These are phyloP conservation scores for Kregervanrija delftensis DNA, from an alignment of 805 yeast species.

Conservation along the genomic window DNA sequence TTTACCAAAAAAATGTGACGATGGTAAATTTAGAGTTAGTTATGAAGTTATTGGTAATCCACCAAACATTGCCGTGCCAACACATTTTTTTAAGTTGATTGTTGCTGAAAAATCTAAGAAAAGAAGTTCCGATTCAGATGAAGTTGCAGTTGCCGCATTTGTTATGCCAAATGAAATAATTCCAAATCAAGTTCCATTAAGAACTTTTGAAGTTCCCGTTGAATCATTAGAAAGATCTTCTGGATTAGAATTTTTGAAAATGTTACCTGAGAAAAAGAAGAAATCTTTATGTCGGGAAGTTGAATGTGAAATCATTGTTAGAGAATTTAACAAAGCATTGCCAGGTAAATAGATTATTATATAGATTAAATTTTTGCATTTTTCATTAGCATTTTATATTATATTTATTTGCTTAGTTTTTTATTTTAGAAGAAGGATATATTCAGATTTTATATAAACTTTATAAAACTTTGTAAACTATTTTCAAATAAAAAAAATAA, in stretches of 20 bases:
- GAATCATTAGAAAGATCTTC: constrained; percentile 84
- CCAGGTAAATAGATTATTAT: constrained; percentile 14
- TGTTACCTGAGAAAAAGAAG: constrained; percentile 49
- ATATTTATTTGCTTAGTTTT: not conserved
- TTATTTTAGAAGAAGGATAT: not conserved
- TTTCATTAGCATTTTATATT: not conserved
- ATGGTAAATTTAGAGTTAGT: constrained; percentile 77
- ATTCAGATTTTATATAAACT: too few relatives aligned
- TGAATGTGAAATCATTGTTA: constrained; percentile 68
- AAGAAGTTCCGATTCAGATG: constrained; percentile 30
- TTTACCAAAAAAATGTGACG: constrained; percentile 66
- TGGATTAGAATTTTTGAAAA: constrained; percentile 75
- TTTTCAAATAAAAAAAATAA: too few relatives aligned
- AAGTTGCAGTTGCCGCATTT: constrained; percentile 80
- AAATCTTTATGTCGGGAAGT: constrained; percentile 74
- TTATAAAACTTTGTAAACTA: too few relatives aligned
- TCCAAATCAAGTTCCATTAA: constrained; percentile 62
- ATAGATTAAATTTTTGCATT: not conserved
- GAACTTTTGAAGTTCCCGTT: constrained; percentile 76
- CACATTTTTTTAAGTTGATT: constrained; percentile 88
- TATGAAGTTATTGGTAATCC: constrained; percentile 97
- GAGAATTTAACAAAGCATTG: constrained; percentile 60
- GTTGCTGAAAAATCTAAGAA: constrained; percentile 63
- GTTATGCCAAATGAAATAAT: constrained; percentile 87
- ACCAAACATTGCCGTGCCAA: constrained; percentile 94